phyloP scores from a whole-genome alignment of 192 early-diverging fungal genomes.

The Cladochytrium replicatum region DNA sequence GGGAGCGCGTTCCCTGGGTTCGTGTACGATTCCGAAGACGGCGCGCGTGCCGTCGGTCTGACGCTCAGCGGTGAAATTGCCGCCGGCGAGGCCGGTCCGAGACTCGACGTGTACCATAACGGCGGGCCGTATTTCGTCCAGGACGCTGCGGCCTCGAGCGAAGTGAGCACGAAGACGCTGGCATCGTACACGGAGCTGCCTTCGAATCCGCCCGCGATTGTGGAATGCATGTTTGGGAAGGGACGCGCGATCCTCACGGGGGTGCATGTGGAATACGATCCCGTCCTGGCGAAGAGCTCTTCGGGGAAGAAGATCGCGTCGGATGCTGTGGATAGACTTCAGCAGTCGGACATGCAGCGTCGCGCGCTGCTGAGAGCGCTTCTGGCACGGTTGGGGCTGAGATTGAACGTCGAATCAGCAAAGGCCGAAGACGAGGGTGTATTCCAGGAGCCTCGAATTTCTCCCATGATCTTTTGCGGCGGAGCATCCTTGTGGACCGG shows the following conservation, averaged over 20 bases:
- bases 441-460: no score
- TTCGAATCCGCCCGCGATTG: slow-evolving; percentile 37
- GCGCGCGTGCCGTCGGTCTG: slow-evolving; percentile 53
- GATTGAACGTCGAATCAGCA: no score
- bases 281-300: no score
- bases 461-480: no score
- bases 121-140: slow-evolving; percentile 39
- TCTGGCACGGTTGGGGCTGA: slow-evolving; percentile 57
- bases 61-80: slow-evolving; percentile 1
- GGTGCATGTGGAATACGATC: slow-evolving; percentile 75
- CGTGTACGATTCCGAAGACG: slow-evolving; percentile 70
- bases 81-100: background rate
- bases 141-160: background rate
- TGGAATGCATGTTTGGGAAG: slow-evolving; percentile 56
- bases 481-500: no score
- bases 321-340: background rate
- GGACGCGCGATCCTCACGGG: slow-evolving; percentile 65
- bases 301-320: no score
- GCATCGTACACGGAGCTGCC: slow-evolving; percentile 20
- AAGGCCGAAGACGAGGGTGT: no score
- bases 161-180: slow-evolving; percentile 13
- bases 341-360: background rate
- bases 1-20: slow-evolving; percentile 77
- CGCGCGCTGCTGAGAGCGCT: slow-evolving; percentile 32
- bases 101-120: slow-evolving; percentile 28